These are phyloP conservation scores for Aspergillus affinis DNA, from an alignment of 495 filamentous ascomycete species.

Conservation along the genomic window DNA sequence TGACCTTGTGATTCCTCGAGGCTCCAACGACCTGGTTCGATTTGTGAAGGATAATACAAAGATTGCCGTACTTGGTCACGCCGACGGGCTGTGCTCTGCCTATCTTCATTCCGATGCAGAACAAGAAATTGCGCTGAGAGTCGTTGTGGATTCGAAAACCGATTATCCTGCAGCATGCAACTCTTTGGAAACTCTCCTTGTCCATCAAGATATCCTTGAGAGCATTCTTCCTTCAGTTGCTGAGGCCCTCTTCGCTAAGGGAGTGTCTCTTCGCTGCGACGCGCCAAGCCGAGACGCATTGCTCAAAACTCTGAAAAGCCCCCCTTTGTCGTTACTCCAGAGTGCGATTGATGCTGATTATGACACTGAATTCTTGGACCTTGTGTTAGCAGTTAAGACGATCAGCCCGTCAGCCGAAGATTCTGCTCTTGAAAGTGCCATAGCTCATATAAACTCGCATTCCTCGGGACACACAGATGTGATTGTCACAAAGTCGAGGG, in stretches of 20 bases:
- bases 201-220: conserved; percentile 69
- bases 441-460: conserved; percentile 87
- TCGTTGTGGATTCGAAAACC: conserved; percentile 88
- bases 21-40: conserved; percentile 88
- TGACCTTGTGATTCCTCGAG: conserved; percentile 92
- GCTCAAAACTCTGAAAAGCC: conserved; percentile 28
- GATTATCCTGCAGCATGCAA: conserved; percentile 98
- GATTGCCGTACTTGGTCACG: conserved; percentile 95
- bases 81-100: conserved; percentile 88
- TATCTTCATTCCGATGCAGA: conserved; percentile 85
- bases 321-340: conserved; percentile 51
- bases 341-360: conserved; percentile 70
- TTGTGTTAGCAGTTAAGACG: conserved; percentile 81
- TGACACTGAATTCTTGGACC: conserved; percentile 84
- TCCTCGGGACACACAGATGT: conserved; percentile 94
- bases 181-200: conserved; percentile 81
- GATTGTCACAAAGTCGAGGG: conserved; percentile 70
- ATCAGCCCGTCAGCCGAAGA: conserved; percentile 46
- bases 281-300: conserved; percentile 61
- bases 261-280: conserved; percentile 87
- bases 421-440: conserved; percentile 61
- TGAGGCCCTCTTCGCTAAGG: conserved; percentile 66
- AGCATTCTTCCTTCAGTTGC: conserved; percentile 72
- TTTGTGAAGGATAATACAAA: conserved; percentile 87
- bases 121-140: conserved; percentile 64